A percentile compares a stretch with the other conserved stretches of the same genome.
Conservation (phyloP, 1,139 yeast genomes). For the Suhomyces wounanorum region DNA sequence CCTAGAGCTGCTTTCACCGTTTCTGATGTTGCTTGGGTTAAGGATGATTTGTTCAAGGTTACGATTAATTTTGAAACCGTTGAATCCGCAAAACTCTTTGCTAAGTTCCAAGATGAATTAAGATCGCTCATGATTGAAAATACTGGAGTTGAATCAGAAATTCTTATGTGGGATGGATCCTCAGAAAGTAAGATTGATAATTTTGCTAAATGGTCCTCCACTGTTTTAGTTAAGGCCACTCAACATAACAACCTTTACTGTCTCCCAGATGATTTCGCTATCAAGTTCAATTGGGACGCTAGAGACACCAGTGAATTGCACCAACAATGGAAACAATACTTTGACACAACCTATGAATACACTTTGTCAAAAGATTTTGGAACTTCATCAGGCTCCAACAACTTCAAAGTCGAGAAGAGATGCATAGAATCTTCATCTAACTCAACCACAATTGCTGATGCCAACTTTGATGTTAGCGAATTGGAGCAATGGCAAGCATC, state of each 20-base stretch:
- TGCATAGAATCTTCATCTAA: constrained; percentile 13
- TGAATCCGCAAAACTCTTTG: constrained; percentile 19
- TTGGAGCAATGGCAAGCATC: constrained; percentile 21
- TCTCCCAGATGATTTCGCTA: constrained; percentile 33
- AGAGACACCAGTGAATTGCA: constrained; percentile 18
- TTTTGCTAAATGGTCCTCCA: constrained; percentile 21
- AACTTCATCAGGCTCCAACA: constrained; percentile 6
- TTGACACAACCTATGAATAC: constrained; percentile 21
- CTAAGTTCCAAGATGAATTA: constrained; percentile 24
- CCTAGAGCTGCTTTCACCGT: constrained; percentile 34
- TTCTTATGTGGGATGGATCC: constrained; percentile 19
- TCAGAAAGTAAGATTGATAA: constrained; percentile 26
- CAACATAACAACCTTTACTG: constrained; percentile 29
- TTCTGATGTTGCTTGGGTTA: constrained; percentile 29
- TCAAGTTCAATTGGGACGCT: constrained; percentile 25
- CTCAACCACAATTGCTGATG: constrained; percentile 18
- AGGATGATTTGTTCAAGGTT: constrained; percentile 31
- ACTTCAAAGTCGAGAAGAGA: constrained; percentile 13
- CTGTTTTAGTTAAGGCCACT: constrained; percentile 29
- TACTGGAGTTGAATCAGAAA: constrained; percentile 15
- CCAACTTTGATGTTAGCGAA: constrained; percentile 19
- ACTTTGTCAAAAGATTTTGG: constrained; percentile 18
- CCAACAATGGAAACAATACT: constrained; percentile 21
- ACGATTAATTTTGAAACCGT: constrained; percentile 23
- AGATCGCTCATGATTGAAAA: constrained; percentile 18